Conservation (phyloP, 441 rosid species). For the Bruguiera hainesii region DNA sequence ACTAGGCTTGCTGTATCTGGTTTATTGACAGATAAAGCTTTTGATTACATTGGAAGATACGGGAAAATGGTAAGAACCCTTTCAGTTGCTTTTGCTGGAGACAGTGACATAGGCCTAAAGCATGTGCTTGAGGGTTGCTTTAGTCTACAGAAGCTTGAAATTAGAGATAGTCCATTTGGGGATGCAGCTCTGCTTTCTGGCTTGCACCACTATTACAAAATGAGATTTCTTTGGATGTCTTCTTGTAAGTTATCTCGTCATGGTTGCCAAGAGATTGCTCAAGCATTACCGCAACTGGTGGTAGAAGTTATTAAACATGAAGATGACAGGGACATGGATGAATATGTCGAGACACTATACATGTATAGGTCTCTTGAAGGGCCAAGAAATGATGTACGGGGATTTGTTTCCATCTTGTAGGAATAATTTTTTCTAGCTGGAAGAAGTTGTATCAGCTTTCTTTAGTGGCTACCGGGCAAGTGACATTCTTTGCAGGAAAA, state of each 20-base stretch:
- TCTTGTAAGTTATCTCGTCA: conserved; percentile 52
- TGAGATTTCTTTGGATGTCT: conserved; percentile 96
- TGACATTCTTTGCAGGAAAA: conserved; percentile 14
- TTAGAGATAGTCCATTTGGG: conserved; percentile 93
- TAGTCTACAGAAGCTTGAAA: conserved; percentile 77
- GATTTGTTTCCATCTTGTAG: conserved; percentile 60
- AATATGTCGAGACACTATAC: conserved; percentile 51
- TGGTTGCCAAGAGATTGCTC: conserved; percentile 64
- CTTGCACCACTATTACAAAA: conserved; percentile 65
- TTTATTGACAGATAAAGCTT: conserved; percentile 74
- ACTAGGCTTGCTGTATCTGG: conserved; percentile 81
- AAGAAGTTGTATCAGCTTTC: conserved; percentile 23
- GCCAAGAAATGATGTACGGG: conserved; percentile 63
- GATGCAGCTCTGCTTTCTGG: conserved; percentile 65
- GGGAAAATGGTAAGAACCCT: conserved; percentile 74
- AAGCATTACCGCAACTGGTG: conserved; percentile 51
- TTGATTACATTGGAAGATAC: conserved; percentile 62
- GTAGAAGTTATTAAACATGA: conserved; percentile 57
- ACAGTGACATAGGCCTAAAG: conserved; percentile 71
- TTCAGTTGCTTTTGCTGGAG: conserved; percentile 90
- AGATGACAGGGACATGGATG: conserved; percentile 32
- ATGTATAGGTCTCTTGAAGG: conserved; percentile 86
- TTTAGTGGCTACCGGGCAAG: conserved; percentile 21
- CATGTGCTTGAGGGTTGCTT: conserved; percentile 79
- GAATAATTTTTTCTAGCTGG: conserved; percentile 10